These are phyloP conservation scores for Aspergillus asperescens DNA, from an alignment of 495 filamentous ascomycete species.

Conservation along the genomic window DNA sequence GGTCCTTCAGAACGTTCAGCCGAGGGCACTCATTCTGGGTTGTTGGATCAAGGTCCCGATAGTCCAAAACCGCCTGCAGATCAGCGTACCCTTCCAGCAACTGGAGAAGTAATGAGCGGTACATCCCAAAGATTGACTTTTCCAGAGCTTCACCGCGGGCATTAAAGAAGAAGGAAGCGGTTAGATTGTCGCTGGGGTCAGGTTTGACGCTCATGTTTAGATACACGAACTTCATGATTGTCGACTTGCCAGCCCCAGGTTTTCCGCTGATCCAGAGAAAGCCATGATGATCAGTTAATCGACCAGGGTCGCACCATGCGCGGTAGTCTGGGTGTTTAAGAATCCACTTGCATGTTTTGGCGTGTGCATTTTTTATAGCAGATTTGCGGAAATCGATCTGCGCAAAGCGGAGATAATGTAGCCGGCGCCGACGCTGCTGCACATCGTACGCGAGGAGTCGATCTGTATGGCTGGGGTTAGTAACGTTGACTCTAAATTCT, in stretches of 20 bases:
- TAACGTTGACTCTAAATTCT: background rate
- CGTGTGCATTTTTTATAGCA: constrained; percentile 24
- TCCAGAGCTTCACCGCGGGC: constrained; percentile 45
- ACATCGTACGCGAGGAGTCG: background rate
- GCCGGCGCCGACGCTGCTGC: constrained; percentile 3
- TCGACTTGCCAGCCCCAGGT: constrained; percentile 52
- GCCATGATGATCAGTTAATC: constrained; percentile 37
- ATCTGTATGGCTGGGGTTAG: background rate
- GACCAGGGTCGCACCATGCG: constrained; percentile 42
- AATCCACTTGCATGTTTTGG: constrained; percentile 48
- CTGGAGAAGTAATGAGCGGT: constrained; percentile 45
- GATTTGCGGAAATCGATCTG: constrained; percentile 24
- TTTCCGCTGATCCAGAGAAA: constrained; percentile 57
- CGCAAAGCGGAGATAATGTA: constrained; percentile 28
- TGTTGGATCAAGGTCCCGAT: constrained; percentile 7
- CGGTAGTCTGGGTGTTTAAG: constrained; percentile 34
- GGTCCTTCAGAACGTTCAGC: constrained; percentile 19
- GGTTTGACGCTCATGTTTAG: constrained; percentile 13
- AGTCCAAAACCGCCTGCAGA: constrained; percentile 23
- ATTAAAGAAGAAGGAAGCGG: constrained; percentile 50
- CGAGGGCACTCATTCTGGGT: constrained; percentile 8
- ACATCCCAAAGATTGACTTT: constrained; percentile 50
- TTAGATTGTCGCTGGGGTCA: constrained; percentile 11
- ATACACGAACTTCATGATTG: constrained; percentile 45
- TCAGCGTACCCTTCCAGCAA: constrained; percentile 27